Conservation (phyloP, 192 early-diverging fungal species). For the Gaertneriomyces sp. region DNA sequence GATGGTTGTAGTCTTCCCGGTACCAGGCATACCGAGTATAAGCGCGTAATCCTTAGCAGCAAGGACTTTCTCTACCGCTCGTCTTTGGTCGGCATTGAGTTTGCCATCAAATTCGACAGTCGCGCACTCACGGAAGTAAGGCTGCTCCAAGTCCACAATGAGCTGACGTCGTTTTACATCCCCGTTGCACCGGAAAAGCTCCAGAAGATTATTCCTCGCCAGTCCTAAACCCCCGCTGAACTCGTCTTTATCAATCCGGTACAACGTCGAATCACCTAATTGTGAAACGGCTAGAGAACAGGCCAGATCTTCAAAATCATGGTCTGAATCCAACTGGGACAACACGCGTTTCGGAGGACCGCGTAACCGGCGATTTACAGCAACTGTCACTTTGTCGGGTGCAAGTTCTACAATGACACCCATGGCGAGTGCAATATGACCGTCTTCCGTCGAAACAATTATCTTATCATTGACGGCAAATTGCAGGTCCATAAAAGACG, state of each 20-base stretch:
- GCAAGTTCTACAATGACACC: slow-evolving; percentile 67
- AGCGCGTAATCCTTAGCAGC: slow-evolving; percentile 81
- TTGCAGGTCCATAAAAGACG: slow-evolving; percentile 42
- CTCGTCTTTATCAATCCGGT: slow-evolving; percentile 85
- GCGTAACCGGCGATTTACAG: slow-evolving; percentile 62
- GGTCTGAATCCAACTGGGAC: slow-evolving; percentile 60
- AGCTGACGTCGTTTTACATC: slow-evolving; percentile 57
- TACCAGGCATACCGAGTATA: slow-evolving; percentile 95
- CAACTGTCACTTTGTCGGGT: slow-evolving; percentile 47
- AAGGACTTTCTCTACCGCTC: slow-evolving; percentile 69
- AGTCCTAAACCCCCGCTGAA: slow-evolving; percentile 62
- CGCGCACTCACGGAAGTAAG: slow-evolving; percentile 48
- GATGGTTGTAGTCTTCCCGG: slow-evolving; percentile 92
- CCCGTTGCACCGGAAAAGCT: slow-evolving; percentile 57
- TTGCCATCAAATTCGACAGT: slow-evolving; percentile 6
- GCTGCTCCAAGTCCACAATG: slow-evolving; percentile 76
- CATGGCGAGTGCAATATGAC: slow-evolving; percentile 69
- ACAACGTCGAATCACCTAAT: slow-evolving; percentile 42
- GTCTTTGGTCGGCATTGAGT: slow-evolving; percentile 72
- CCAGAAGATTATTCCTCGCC: slow-evolving; percentile 72
- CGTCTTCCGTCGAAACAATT: slow-evolving; percentile 71
- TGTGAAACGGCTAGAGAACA: slow-evolving; percentile 1
- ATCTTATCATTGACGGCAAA: slow-evolving; percentile 73
- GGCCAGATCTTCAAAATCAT: slow-evolving; percentile 48
- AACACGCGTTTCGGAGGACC: slow-evolving; percentile 54